A percentile compares a stretch with the other conserved stretches of the same genome.
phyloP scores from a whole-genome alignment of 139 green algal genomes.

The Haematococcus lacustris region DNA sequence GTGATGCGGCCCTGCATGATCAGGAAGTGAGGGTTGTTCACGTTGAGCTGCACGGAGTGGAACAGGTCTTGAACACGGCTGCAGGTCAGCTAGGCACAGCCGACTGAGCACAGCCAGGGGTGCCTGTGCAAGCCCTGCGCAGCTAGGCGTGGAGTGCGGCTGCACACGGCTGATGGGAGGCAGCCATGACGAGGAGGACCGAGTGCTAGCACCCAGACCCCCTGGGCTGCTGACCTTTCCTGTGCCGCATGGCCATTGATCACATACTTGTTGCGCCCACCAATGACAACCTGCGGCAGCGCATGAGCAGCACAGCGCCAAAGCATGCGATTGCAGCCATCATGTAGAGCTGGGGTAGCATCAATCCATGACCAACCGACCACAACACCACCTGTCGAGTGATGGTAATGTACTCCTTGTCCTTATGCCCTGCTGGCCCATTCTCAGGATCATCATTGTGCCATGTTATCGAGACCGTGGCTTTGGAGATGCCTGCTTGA shows the following conservation, averaged over 20 bases:
- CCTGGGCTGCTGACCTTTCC: constrained; percentile 69
- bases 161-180: no score
- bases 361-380: no score
- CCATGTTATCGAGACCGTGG: constrained; percentile 94
- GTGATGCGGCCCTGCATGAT: constrained; percentile 99
- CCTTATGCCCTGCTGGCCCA: constrained; percentile 84
- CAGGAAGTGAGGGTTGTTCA: constrained; percentile 99
- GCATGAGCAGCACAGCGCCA: background rate
- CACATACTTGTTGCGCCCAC: constrained; percentile 93
- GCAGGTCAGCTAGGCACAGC: constrained; percentile 25
- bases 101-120: no score
- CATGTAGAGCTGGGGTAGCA: no score
- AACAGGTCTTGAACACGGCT: constrained; percentile 95
- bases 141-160: no score
- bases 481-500: constrained; percentile 94
- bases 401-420: constrained; percentile 88
- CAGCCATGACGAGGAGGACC: no score
- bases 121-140: no score
- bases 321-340: no score
- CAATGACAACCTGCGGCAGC: constrained; percentile 80
- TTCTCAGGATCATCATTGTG: constrained; percentile 81
- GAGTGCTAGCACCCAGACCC: no score
- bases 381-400: constrained; percentile 91
- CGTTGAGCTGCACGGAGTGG: constrained; percentile 97
- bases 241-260: constrained; percentile 94